These are phyloP conservation scores for Spathaspora hagerdaliae DNA, from an alignment of 805 yeast genomes.

Conservation along the genomic window DNA sequence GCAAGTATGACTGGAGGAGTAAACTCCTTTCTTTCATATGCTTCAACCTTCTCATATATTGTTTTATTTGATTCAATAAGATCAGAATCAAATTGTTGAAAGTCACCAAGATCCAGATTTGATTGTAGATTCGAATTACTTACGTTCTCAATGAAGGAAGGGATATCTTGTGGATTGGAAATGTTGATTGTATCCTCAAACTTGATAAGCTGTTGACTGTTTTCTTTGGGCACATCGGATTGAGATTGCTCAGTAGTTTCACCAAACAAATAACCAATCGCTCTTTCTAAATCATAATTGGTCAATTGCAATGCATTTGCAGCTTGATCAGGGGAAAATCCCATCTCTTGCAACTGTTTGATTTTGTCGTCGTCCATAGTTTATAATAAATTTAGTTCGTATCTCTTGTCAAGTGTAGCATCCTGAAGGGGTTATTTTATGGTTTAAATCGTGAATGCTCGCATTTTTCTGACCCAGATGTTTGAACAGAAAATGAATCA, in stretches of 20 bases:
- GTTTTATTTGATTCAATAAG: neutral
- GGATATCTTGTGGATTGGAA: conserved; percentile 28
- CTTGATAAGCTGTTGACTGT: conserved; percentile 2
- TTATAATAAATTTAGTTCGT: no score
- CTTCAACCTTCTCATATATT: neutral
- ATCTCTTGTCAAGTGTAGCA: no score
- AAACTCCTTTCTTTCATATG: neutral
- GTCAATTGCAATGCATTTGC: conserved; percentile 30
- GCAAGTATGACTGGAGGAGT: conserved; percentile 17
- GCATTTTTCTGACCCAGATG: no score
- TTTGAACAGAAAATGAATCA: no score
- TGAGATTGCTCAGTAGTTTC: conserved; percentile 18
- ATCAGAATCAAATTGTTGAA: neutral
- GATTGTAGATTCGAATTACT: neutral
- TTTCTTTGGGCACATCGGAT: neutral
- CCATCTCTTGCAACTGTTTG: conserved; percentile 32
- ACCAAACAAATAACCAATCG: conserved; percentile 32
- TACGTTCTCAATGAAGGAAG: conserved; percentile 11
- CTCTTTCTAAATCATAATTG: conserved; percentile 21
- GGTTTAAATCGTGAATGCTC: no score
- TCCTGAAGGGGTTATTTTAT: no score
- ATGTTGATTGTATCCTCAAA: conserved; percentile 21
- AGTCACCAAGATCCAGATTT: neutral
- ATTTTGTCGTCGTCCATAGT: conserved; percentile 12
- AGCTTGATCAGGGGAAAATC: conserved; percentile 35